Evolutionary conservation across 352 stramenopile genomes (phyloP).

Genomic region (Pythium plurisporium): DNA sequence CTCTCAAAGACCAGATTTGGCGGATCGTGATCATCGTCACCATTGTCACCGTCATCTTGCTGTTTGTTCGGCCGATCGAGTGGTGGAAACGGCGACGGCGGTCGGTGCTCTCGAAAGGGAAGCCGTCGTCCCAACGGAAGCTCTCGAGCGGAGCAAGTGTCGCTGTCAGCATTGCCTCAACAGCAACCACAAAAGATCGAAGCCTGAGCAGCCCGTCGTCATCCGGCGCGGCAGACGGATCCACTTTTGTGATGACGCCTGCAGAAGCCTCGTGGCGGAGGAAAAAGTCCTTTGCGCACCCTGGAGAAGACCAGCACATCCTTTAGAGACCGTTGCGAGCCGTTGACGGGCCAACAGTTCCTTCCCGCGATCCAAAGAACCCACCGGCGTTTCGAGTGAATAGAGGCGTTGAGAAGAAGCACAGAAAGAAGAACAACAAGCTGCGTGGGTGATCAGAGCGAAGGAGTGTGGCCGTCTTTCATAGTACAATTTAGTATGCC

Average conservation of each 20-base stretch:
- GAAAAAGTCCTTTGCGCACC: conserved; percentile 24
- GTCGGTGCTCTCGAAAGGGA: background rate
- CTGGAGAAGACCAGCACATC: conserved; percentile 24
- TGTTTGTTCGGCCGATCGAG: conserved; percentile 6
- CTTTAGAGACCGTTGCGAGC: conserved; percentile 11
- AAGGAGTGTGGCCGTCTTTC: conserved; percentile 10
- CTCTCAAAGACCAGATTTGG: conserved; percentile 11
- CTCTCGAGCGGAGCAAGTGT: background rate
- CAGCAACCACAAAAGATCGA: background rate
- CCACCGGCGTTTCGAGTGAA: too few species aligned
- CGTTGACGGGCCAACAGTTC: too few species aligned
- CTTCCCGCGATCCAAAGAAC: too few species aligned
- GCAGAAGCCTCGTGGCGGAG: conserved; percentile 20
- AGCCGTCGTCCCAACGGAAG: background rate
- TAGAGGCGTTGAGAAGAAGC: conserved; percentile 1
- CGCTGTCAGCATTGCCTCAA: conserved; percentile 3
- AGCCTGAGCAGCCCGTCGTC: conserved; percentile 7
- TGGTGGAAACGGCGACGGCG: conserved; percentile 6
- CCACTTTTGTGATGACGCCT: background rate
- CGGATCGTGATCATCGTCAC: conserved; percentile 9
- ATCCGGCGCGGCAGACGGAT: background rate
- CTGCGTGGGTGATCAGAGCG: background rate
- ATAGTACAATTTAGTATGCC: conserved; percentile 23
- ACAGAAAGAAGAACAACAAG: background rate
- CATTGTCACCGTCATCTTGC: conserved; percentile 1